A percentile compares a stretch with the other conserved stretches of the same genome.
Evolutionary conservation across 2,329 filamentous ascomycete genomes (phyloP).

Genomic region (Calonectria naviculata): DNA sequence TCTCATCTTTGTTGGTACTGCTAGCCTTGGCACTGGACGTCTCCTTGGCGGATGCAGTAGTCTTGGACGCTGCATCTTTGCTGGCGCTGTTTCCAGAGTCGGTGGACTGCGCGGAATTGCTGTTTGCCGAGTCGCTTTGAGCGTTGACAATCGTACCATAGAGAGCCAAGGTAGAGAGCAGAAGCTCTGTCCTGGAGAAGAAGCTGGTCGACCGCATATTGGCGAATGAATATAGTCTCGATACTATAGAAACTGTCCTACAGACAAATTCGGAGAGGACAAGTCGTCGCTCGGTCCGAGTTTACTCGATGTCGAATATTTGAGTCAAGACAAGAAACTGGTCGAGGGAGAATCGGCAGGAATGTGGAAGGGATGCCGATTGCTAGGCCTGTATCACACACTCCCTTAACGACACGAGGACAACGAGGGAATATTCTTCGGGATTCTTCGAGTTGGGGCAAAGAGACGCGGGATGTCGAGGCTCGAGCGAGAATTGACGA

Average conservation of each 20-base stretch:
- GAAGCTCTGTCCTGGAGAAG: constrained; percentile 37
- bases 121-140: constrained; percentile 40
- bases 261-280: not conserved
- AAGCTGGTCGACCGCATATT: constrained; percentile 43
- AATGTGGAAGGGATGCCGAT: constrained; percentile 15
- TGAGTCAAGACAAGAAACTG: not conserved
- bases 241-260: not conserved
- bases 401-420: not conserved
- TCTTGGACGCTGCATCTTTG: constrained; percentile 3
- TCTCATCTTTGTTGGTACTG: constrained; percentile 12
- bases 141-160: constrained; percentile 46
- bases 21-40: constrained; percentile 20
- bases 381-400: not conserved
- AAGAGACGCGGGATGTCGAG: constrained; percentile 2
- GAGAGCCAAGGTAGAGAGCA: constrained; percentile 43
- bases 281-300: not conserved
- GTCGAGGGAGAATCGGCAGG: constrained; percentile 1
- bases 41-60: constrained; percentile 27
- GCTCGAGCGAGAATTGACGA: not conserved
- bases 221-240: constrained; percentile 6
- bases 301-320: not conserved
- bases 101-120: constrained; percentile 23
- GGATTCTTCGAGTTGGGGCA: not conserved
- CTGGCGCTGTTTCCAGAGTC: constrained; percentile 5
- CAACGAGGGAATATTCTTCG: not conserved